Percentiles rank a stretch among this genome's conserved stretches.
These are phyloP conservation scores for Podospora pseudopauciseta DNA, from an alignment of 495 filamentous ascomycete genomes.

Conservation along the genomic window DNA sequence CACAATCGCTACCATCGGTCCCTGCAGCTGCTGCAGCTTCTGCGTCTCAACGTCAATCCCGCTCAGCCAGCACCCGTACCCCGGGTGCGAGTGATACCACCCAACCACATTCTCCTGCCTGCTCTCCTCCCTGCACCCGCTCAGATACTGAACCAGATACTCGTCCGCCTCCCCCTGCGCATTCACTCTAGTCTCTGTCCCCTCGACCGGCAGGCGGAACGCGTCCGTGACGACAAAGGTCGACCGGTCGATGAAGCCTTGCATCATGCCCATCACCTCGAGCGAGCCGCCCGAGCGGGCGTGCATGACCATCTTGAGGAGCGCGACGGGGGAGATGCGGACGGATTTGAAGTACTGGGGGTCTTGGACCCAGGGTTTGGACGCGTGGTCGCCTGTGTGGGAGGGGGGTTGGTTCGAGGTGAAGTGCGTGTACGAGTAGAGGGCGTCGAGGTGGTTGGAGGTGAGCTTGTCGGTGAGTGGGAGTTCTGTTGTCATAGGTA, in stretches of 20 bases:
- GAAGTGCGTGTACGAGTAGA: slow-evolving; percentile 73
- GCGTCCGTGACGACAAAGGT: slow-evolving; percentile 93
- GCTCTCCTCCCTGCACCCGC: slow-evolving; percentile 67
- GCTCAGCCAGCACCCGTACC: slow-evolving; percentile 96
- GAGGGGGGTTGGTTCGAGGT: slow-evolving; percentile 61
- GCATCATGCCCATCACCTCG: slow-evolving; percentile 98
- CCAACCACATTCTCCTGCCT: slow-evolving; percentile 90
- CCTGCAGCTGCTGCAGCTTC: slow-evolving; percentile 73
- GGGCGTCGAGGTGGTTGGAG: slow-evolving; percentile 80
- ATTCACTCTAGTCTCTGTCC: slow-evolving; percentile 96
- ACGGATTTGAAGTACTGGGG: slow-evolving; percentile 89
- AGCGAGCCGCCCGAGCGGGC: slow-evolving; percentile 86
- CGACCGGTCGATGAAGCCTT: slow-evolving; percentile 80
- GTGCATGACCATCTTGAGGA: slow-evolving; percentile 99
- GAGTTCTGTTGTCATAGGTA: slow-evolving; percentile 58
- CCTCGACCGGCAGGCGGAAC: slow-evolving; percentile 91
- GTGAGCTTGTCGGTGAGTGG: slow-evolving; percentile 56
- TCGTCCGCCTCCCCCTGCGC: slow-evolving; percentile 93
- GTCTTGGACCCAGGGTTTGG: slow-evolving; percentile 74
- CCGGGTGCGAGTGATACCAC: slow-evolving; percentile 98
- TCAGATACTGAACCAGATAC: slow-evolving; percentile 86
- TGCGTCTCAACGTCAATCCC: slow-evolving; percentile 95
- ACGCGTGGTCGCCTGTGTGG: slow-evolving; percentile 17
- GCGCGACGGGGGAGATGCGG: slow-evolving; percentile 86
- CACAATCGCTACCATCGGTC: slow-evolving; percentile 93